Base-by-base conservation (phyloP, 805 yeast genomes). In the Saturnispora besseyi region DNA sequence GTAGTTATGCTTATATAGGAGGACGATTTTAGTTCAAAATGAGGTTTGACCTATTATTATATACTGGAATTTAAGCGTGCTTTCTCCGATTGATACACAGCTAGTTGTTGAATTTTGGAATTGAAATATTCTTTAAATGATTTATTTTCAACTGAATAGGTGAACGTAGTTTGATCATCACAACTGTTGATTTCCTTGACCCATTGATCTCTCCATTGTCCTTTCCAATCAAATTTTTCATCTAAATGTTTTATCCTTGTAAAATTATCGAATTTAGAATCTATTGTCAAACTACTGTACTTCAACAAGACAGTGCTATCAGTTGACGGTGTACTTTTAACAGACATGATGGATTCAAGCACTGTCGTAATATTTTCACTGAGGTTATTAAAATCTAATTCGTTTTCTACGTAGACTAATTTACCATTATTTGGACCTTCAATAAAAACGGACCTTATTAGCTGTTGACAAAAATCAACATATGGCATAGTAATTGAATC, bases 391-490 rank as follows among this genome's bases (percentile, higher is more conserved):
- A 24, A 38, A 13, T 38, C 42, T 24, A 38, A 21, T 5, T 24
- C 42, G 9, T 36, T 36, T 6, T 36, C 40, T 9, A 22, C 15
- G 24, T 51, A 51, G 2, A 47, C 5, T 9, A 51, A 21, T 9
- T 24, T 10, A 2, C 51, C 45, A 3, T 13, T 22, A 22, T 15
- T 24, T 15, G 9, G n/a, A 18, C 26, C 15, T n/a, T 45, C 51
- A 11, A 55, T 29, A 46, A 54, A 50, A 9, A 57, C 41, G 10
- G 55, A 44, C 24, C 65, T 53, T 26, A 61, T 33, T 5, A 56
- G 15, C 41, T 63, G 67, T 45, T 63, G 67, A 24, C 61, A 31
- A 30, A 51, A 55, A 44, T 63, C 67, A 12, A 63, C 50, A 7
- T 48, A 45, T 11, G 50, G 46, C 42, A 56, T 51, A 3, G 53